These are phyloP conservation scores for Aspergillus diversus DNA, from an alignment of 495 filamentous ascomycete species.

Conservation along the genomic window DNA sequence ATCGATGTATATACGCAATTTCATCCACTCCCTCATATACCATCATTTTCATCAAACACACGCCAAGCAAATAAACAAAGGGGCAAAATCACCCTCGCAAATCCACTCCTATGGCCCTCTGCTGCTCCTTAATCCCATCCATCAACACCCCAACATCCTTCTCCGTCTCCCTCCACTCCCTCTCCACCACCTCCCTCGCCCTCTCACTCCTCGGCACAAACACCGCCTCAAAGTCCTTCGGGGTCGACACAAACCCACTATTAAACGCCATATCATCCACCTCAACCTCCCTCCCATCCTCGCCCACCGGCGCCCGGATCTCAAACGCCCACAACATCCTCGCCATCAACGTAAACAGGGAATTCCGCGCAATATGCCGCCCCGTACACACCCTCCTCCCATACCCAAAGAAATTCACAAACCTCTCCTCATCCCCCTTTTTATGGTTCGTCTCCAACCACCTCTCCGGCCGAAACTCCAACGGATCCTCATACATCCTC, in stretches of 20 bases:
- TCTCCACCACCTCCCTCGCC: constrained; percentile 22
- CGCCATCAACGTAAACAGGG: constrained; percentile 48
- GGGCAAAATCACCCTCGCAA: not conserved
- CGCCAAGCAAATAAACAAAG: not conserved
- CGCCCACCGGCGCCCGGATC: constrained; percentile 44
- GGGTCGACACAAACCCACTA: constrained; percentile 23
- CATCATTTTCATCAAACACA: not conserved
- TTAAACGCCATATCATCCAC: constrained; percentile 45
- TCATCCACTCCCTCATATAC: not conserved
- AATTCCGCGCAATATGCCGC: constrained; percentile 55
- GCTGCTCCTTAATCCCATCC: constrained; percentile 16
- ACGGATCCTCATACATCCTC: constrained; percentile 37
- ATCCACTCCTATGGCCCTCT: constrained; percentile 16
- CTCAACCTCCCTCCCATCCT: constrained; percentile 34
- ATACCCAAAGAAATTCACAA: constrained; percentile 25
- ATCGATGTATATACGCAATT: too few species aligned
- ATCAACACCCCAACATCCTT: constrained; percentile 26
- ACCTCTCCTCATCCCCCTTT: constrained; percentile 1
- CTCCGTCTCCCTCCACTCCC: constrained; percentile 27
- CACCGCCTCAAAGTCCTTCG: constrained; percentile 25
- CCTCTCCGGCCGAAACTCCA: constrained; percentile 49
- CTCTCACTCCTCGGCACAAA: constrained; percentile 25
- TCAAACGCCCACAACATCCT: constrained; percentile 59
- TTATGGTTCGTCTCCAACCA: constrained; percentile 33
- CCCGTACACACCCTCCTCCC: constrained; percentile 40